A percentile compares a stretch with the other conserved stretches of the same genome.
Conservation (phyloP, 768 basidiomycete species). For the Rhodosporidiobolus sp. region DNA sequence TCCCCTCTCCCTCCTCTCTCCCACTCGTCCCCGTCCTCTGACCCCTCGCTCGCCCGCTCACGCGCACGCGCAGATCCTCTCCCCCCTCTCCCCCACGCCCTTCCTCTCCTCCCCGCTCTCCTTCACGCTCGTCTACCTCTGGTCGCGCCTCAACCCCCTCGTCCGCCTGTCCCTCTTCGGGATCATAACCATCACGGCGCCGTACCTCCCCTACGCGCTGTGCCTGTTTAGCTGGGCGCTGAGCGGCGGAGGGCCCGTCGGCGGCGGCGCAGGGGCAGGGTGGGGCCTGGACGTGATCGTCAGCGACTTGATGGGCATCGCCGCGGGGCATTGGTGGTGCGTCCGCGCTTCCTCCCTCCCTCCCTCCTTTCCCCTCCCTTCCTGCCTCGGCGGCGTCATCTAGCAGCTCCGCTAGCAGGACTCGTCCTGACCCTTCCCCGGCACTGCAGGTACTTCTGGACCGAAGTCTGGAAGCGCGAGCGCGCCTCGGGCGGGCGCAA, state of each 20-base stretch:
- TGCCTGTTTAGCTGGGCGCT: constrained; percentile 66
- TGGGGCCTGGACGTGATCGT: constrained; percentile 79
- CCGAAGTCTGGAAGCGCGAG: constrained; percentile 41
- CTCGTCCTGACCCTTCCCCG: neutral
- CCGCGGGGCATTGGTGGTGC: constrained; percentile 73
- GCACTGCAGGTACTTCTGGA: constrained; percentile 40
- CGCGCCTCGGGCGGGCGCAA: constrained; percentile 37
- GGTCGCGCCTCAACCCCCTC: constrained; percentile 90
- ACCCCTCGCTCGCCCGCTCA: neutral
- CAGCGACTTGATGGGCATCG: constrained; percentile 76
- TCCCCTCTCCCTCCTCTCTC: neutral
- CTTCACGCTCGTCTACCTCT: constrained; percentile 81
- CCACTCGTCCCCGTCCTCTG: constrained; percentile 12
- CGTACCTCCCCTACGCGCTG: constrained; percentile 88
- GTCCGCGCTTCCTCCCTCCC: constrained; percentile 54
- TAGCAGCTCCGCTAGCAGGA: neutral
- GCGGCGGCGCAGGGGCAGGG: constrained; percentile 55
- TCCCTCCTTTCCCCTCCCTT: constrained; percentile 44
- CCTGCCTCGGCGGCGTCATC: too few species aligned
- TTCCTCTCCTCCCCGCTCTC: constrained; percentile 58
- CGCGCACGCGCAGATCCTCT: constrained; percentile 33
- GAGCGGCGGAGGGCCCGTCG: constrained; percentile 49
- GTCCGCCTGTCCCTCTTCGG: constrained; percentile 97
- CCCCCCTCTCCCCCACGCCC: constrained; percentile 51
- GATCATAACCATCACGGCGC: constrained; percentile 87